Conservation (phyloP, 768 basidiomycete species). For the Phallus indusiatus region DNA sequence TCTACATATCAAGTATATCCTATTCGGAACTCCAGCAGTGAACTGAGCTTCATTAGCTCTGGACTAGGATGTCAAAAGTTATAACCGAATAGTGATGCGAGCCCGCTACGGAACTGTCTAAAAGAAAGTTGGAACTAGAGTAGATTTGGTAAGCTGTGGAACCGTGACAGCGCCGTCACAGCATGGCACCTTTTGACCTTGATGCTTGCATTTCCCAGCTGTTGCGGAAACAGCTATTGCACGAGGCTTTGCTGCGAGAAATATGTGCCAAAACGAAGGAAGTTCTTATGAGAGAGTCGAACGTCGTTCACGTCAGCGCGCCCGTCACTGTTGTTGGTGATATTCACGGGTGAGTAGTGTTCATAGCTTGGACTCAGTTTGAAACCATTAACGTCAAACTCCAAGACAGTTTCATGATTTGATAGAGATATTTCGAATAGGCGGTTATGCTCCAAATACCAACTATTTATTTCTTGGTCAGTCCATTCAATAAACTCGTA, state of each 20-base stretch:
- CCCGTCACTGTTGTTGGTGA: slow-evolving; percentile 99
- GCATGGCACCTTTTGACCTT: slow-evolving; percentile 73
- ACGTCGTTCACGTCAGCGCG: slow-evolving; percentile 93
- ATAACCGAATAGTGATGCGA: slow-evolving; percentile 7
- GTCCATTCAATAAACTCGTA: slow-evolving; percentile 20
- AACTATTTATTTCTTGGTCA: slow-evolving; percentile 97
- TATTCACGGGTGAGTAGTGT: slow-evolving; percentile 83
- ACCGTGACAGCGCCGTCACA: slow-evolving; percentile 4
- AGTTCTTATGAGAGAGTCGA: slow-evolving; percentile 96
- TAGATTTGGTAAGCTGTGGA: neutral
- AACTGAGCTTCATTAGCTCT: neutral
- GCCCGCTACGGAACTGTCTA: neutral
- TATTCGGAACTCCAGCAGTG: neutral
- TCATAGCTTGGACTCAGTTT: slow-evolving; percentile 10
- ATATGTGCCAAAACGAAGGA: slow-evolving; percentile 99
- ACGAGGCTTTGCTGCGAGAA: slow-evolving; percentile 89
- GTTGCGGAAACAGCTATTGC: slow-evolving; percentile 84
- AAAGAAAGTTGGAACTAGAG: neutral
- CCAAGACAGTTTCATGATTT: slow-evolving; percentile 98
- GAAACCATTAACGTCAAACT: slow-evolving; percentile 23
- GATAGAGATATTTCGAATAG: slow-evolving; percentile 98
- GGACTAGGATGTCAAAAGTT: neutral
- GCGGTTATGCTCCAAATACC: slow-evolving; percentile 90
- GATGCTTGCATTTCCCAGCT: slow-evolving; percentile 93
- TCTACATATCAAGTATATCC: neutral